Evolutionary conservation across 495 filamentous ascomycete genomes (phyloP).

Genomic region (Aspergillus saccharolyticus): DNA sequence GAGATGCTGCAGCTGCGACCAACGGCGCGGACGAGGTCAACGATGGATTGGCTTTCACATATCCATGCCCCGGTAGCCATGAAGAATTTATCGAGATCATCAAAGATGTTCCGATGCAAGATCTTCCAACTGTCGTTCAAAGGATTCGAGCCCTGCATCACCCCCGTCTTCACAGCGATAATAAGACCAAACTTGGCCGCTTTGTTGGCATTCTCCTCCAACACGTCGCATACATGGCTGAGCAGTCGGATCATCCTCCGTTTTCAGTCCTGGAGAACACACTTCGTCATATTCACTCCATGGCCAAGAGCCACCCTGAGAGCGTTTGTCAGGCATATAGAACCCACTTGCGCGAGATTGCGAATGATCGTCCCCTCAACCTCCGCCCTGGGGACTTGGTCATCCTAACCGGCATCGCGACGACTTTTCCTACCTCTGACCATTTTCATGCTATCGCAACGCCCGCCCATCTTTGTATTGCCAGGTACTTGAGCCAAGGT

Average conservation of each 20-base stretch:
- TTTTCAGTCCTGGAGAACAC: slow-evolving; percentile 61
- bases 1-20: slow-evolving; percentile 20
- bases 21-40: slow-evolving; percentile 31
- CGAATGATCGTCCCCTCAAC: slow-evolving; percentile 51
- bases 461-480: slow-evolving; percentile 75
- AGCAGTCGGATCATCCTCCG: slow-evolving; percentile 43
- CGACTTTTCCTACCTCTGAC: slow-evolving; percentile 90
- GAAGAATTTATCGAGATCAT: slow-evolving; percentile 65
- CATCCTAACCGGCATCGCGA: slow-evolving; percentile 72
- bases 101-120: slow-evolving; percentile 49
- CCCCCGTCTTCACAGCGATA: slow-evolving; percentile 74
- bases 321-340: slow-evolving; percentile 75
- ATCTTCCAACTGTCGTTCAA: slow-evolving; percentile 76
- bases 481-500: slow-evolving; percentile 75
- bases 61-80: slow-evolving; percentile 74
- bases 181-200: slow-evolving; percentile 73
- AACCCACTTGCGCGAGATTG: slow-evolving; percentile 60
- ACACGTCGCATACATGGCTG: slow-evolving; percentile 66
- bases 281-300: slow-evolving; percentile 76
- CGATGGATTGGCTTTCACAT: slow-evolving; percentile 69
- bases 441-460: slow-evolving; percentile 93
- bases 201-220: slow-evolving; percentile 74
- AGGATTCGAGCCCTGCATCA: slow-evolving; percentile 85
- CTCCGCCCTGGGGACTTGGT: slow-evolving; percentile 71
- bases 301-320: slow-evolving; percentile 76